Base-by-base conservation (phyloP, 257 asterid genomes). In the Knoxia roxburghii region DNA sequence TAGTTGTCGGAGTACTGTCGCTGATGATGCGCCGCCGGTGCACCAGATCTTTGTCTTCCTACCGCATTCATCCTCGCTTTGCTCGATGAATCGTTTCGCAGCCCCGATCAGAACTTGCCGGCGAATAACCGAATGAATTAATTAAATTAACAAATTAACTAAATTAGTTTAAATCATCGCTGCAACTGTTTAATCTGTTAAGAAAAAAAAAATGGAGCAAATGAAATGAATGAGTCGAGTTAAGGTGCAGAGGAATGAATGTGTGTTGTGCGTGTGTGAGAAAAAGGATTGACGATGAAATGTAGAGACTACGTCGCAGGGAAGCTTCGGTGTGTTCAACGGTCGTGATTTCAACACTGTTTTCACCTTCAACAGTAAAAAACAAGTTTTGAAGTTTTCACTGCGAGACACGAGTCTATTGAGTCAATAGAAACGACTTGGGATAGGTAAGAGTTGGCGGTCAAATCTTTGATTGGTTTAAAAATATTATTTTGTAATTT, bases 11-110 rank as follows among this genome's bases (percentile, higher is more conserved):
- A 94, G 79, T 80, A 77, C 74, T 90, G 99, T 26, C 96, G 86
- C 80, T 85, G 96, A 43, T 94, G 95, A 67, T 90, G 87, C 64
- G 83, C 87, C 77, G 87, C 76, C 74, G 96, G 75, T 11, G 88
- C 82, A 53, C 95, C 95, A 64, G 96, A 85, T 85, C 83, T 94
- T 74, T 90, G 99, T 76, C 93, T 77, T 41, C 97, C 96, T 53
- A 86, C 81, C 30, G 95, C 96, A 82, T 89, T 90, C 97, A 90
- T 91, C 30, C 76, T 72, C 63, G 74, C 76, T 71, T 73, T 70
- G 49, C 61, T n/a, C 32, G 20, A 24, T 5, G 18, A 18, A 26
- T 65, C 37, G 40, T 65, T 24, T 33, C 40, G 49, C 59, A 29
- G 68, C 74, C 23, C 69, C 49, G 56, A 68, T 57, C 72, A 56